These are phyloP conservation scores for Amanita molliuscula DNA, from an alignment of 768 basidiomycete genomes.

Conservation along the genomic window DNA sequence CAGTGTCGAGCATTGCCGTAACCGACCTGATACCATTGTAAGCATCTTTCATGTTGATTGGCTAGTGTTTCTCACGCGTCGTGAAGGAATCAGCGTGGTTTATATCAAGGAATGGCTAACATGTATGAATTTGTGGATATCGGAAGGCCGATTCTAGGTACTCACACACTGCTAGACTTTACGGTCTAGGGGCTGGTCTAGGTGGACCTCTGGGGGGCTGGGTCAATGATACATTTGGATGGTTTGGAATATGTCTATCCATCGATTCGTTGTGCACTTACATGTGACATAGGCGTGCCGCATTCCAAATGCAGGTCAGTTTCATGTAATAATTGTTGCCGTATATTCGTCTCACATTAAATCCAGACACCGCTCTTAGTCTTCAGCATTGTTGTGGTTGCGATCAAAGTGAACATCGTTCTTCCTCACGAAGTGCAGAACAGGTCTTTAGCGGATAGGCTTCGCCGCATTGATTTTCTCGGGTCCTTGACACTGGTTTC, in stretches of 20 bases:
- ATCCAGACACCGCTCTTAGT: conserved; percentile 66
- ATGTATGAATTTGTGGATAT: conserved; percentile 40
- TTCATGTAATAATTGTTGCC: conserved; percentile 11
- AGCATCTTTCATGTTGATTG: conserved; percentile 17
- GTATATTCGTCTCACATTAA: conserved; percentile 5
- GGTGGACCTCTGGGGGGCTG: conserved; percentile 79
- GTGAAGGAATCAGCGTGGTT: conserved; percentile 67
- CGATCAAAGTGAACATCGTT: conserved; percentile 67
- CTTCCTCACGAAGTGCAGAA: conserved; percentile 58
- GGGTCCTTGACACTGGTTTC: conserved; percentile 76
- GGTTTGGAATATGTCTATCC: conserved; percentile 36
- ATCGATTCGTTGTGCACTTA: conserved; percentile 8
- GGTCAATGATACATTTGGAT: conserved; percentile 79
- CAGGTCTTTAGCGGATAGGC: conserved; percentile 49
- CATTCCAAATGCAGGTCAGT: conserved; percentile 78
- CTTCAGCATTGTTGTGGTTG: conserved; percentile 61
- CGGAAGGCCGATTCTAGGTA: not conserved
- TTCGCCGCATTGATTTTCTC: conserved; percentile 74
- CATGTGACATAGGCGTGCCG: conserved; percentile 51
- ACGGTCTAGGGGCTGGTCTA: conserved; percentile 72
- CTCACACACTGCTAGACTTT: conserved; percentile 40
- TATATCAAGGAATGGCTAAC: conserved; percentile 89
- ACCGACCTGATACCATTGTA: conserved; percentile 86
- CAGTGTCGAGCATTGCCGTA: conserved; percentile 76
- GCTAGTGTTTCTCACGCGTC: conserved; percentile 3